A percentile compares a stretch with the other conserved stretches of the same genome.
Evolutionary conservation across 1,284 basidiomycete genomes (phyloP).

Genomic region (Grifola frondosa): DNA sequence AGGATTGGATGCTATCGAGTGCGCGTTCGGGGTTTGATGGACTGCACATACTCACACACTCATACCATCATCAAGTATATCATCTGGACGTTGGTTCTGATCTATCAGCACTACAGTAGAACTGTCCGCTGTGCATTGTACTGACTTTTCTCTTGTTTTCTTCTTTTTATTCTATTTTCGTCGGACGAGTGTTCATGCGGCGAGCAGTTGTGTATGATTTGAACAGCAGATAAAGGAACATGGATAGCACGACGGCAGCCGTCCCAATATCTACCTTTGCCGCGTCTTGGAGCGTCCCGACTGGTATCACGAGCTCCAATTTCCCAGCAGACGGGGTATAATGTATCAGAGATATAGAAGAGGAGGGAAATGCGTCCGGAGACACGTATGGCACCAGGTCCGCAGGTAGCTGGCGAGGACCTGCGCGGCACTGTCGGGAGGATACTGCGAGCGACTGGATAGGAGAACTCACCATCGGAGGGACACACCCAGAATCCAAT

Average conservation of each 20-base stretch:
- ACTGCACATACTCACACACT: conserved; percentile 4
- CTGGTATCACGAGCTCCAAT: conserved; percentile 33
- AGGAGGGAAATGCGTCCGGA: conserved; percentile 13
- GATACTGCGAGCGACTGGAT: neutral
- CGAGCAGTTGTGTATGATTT: conserved; percentile 23
- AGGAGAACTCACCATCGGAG: conserved; percentile 7
- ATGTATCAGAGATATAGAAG: conserved; percentile 7
- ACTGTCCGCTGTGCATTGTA: conserved; percentile 28
- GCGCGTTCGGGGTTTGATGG: too few species aligned
- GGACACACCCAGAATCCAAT: conserved; percentile 41
- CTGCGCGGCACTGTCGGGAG: neutral
- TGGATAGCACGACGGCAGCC: conserved; percentile 36
- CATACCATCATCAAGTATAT: conserved; percentile 15
- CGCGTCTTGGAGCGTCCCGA: conserved; percentile 39
- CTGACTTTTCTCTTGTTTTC: conserved; percentile 24
- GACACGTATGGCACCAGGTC: conserved; percentile 20
- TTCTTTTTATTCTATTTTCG: conserved; percentile 23
- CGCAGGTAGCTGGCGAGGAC: conserved; percentile 2
- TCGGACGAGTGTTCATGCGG: conserved; percentile 15
- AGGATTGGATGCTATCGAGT: too few species aligned
- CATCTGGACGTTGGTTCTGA: conserved; percentile 24
- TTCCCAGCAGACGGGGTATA: neutral
- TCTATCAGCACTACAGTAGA: conserved; percentile 30
- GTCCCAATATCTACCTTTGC: conserved; percentile 44
- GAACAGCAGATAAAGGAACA: conserved; percentile 38